Evolutionary conservation across 495 filamentous ascomycete species (phyloP), one percentile per base, ranked within the genome.

Genomic region (Aspergillus incahuasiensis): DNA sequence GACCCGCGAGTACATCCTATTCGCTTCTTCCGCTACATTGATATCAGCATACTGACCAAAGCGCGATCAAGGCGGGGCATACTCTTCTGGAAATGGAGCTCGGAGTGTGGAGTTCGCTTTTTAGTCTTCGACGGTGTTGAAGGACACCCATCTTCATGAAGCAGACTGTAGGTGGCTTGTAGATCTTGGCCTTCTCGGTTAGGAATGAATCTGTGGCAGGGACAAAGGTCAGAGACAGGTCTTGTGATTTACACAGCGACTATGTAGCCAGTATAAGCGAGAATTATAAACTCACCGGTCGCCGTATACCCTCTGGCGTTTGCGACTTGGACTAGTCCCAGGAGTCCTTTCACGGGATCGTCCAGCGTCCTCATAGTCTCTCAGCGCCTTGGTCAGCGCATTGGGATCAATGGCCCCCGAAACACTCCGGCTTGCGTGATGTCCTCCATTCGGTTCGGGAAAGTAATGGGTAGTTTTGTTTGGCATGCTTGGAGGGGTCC

Each of bases 81-180:
- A 96, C 92, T 94, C 68, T 82, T 88, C 67, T 98, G 94, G 62
- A 94, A 96, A 66, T 97, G 86, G 55, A 97, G 80, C 70, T 97
- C 92, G 18, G 89, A 86, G 63, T 95, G 89, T 16, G 90, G 89
- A 20, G 86, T 85, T n/a, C 90, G 82, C 73, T 86, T 89, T 68
- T 90, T 89, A 34, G 83, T 78, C 66, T 85, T 88, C 0, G 90
- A 90, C 0, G 94, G 92, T 0, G 92, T 95, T 11, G 94, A 86
- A 15, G 92, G 92, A 34, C 92, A 96, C 13, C 86, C 88, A 66
- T 95, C 90, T 46, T 96, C 92, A 64, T 94, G 88, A 19, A 97
- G 77, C 52, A 98, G 78, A 66, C 82, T 92, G 67, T 90, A 97
- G 61, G 90, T 91, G 30, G 94, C 90, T 63, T 91, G 88, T 20